These are phyloP conservation scores for Colletotrichum nymphaeae DNA, from an alignment of 2,329 filamentous ascomycete species.

Conservation along the genomic window DNA sequence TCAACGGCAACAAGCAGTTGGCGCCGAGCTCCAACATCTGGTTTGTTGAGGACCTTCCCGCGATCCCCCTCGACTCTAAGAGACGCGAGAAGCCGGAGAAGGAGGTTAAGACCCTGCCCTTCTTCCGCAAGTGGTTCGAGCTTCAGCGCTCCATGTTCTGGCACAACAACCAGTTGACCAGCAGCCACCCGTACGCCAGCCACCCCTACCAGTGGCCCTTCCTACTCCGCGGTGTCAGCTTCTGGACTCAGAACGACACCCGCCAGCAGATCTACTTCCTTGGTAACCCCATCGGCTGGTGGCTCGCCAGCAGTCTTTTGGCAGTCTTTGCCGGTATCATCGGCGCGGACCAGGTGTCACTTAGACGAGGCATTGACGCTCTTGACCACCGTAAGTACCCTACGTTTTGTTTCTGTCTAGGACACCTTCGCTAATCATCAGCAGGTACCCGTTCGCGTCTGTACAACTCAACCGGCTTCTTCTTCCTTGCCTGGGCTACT, in stretches of 20 bases:
- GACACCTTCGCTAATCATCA: slow-evolving; percentile 44
- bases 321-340: slow-evolving; percentile 95
- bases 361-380: slow-evolving; percentile 92
- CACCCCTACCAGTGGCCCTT: slow-evolving; percentile 98
- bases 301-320: slow-evolving; percentile 90
- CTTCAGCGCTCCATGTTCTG: slow-evolving; percentile 98
- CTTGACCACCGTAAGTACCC: slow-evolving; percentile 85
- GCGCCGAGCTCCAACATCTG: slow-evolving; percentile 91
- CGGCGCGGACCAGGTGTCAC: slow-evolving; percentile 90
- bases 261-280: slow-evolving; percentile 98
- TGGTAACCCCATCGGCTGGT: slow-evolving; percentile 97
- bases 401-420: not conserved
- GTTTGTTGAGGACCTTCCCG: slow-evolving; percentile 93
- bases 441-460: slow-evolving; percentile 89
- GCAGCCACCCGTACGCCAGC: slow-evolving; percentile 95
- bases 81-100: slow-evolving; percentile 81
- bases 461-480: slow-evolving; percentile 99
- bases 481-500: slow-evolving; percentile 97
- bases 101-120: slow-evolving; percentile 85
- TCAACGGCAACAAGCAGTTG: slow-evolving; percentile 99
- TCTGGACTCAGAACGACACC: slow-evolving; percentile 98
- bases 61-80: slow-evolving; percentile 75
- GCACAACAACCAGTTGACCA: slow-evolving; percentile 98
- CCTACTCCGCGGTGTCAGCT: slow-evolving; percentile 94
- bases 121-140: slow-evolving; percentile 95